Percentiles rank a stretch among this genome's conserved stretches.
Evolutionary conservation across 2,329 filamentous ascomycete genomes (phyloP).

Genomic region (Scedosporium boydii): DNA sequence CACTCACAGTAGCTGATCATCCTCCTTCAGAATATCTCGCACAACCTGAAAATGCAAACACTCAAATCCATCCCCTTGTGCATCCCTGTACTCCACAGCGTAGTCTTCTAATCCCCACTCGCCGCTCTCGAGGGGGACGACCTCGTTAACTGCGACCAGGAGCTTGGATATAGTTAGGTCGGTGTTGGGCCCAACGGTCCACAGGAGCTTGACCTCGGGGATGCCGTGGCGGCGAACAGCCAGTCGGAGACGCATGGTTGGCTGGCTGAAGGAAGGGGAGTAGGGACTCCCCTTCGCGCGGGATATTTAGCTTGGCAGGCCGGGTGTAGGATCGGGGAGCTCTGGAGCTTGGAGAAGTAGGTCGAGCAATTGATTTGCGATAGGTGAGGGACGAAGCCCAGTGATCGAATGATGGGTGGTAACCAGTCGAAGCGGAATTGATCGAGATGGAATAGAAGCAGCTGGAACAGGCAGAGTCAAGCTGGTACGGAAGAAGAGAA

Average conservation of each 20-base stretch:
- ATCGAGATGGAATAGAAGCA: background rate
- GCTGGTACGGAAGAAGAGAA: too few relatives aligned
- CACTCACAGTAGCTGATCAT: constrained; percentile 72
- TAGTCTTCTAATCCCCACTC: constrained; percentile 90
- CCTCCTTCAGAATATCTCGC: constrained; percentile 61
- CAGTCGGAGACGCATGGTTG: constrained; percentile 60
- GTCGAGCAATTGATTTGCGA: background rate
- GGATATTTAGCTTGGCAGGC: background rate
- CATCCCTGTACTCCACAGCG: constrained; percentile 59
- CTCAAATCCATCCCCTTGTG: constrained; percentile 59
- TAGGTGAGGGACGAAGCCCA: background rate
- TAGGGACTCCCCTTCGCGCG: background rate
- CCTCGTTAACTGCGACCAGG: constrained; percentile 67
- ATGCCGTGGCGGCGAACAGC: constrained; percentile 64
- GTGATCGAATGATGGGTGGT: background rate
- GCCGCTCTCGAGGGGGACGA: constrained; percentile 69
- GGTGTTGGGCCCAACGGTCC: constrained; percentile 49
- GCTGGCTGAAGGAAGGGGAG: background rate
- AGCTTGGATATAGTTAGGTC: constrained; percentile 67
- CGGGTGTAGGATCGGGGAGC: background rate
- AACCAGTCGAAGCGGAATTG: background rate
- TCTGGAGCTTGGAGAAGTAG: background rate
- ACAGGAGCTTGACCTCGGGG: constrained; percentile 63
- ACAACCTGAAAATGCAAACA: constrained; percentile 78
- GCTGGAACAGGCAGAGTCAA: background rate